A percentile compares a stretch with the other conserved stretches of the same genome.
phyloP scores from a whole-genome alignment of 768 basidiomycete species.

The Dacryopinax spathularia region DNA sequence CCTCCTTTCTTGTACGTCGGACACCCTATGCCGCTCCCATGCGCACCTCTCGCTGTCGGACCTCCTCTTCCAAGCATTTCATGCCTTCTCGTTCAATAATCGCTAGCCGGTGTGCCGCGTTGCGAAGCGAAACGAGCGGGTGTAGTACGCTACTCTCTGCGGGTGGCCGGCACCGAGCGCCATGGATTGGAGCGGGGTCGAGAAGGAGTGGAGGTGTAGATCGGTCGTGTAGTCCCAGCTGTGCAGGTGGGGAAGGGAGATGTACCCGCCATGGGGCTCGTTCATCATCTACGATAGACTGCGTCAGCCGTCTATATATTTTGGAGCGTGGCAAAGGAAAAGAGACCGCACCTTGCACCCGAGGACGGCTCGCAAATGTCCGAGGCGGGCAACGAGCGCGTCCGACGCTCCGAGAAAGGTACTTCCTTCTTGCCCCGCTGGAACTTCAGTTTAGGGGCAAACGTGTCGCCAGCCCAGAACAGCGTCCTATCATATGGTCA shows the following conservation, averaged over 20 bases:
- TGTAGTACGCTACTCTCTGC: conserved; percentile 62
- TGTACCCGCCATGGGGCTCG: conserved; percentile 88
- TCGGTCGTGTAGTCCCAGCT: conserved; percentile 89
- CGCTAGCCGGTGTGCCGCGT: conserved; percentile 47
- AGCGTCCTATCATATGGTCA: conserved; percentile 43
- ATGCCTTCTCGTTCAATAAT: conserved; percentile 44
- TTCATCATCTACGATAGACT: conserved; percentile 57
- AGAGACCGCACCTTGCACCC: conserved; percentile 66
- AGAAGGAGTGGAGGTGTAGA: conserved; percentile 52
- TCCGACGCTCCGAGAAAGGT: conserved; percentile 70
- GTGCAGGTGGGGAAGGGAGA: conserved; percentile 66
- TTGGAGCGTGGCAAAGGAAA: too few relatives aligned
- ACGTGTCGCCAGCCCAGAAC: conserved; percentile 85
- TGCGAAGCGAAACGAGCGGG: conserved; percentile 77
- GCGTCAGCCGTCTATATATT: neutral
- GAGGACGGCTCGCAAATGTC: conserved; percentile 60
- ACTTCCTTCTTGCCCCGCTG: conserved; percentile 29
- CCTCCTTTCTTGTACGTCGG: conserved; percentile 53
- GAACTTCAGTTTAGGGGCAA: conserved; percentile 59
- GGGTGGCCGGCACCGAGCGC: conserved; percentile 82
- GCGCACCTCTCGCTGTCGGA: conserved; percentile 59
- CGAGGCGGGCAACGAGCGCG: conserved; percentile 48
- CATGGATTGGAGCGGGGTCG: conserved; percentile 77
- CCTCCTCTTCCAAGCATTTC: conserved; percentile 61
- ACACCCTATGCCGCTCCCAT: conserved; percentile 88